A percentile compares a stretch with the other conserved stretches of the same genome.
Conservation (phyloP, 805 yeast species). For the Candida odintsovae region DNA sequence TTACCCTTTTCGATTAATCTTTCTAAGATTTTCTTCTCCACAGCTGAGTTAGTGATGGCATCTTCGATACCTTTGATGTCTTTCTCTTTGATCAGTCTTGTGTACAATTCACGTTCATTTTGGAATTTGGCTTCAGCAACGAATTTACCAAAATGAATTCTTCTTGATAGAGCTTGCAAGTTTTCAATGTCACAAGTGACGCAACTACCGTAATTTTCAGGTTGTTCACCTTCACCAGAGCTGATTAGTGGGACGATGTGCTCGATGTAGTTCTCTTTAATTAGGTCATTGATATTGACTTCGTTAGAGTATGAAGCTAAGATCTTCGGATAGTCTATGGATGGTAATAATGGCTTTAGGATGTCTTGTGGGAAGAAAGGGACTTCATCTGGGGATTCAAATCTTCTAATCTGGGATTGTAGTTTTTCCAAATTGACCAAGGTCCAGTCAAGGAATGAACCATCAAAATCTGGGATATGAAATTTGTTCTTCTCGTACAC, state of each 20-base stretch:
- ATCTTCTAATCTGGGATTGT: slow-evolving; percentile 81
- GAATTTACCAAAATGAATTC: slow-evolving; percentile 95
- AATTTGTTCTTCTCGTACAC: slow-evolving; percentile 60
- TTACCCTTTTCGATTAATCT: slow-evolving; percentile 77
- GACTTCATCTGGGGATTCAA: slow-evolving; percentile 89
- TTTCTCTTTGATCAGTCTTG: slow-evolving; percentile 52
- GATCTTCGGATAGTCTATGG: slow-evolving; percentile 70
- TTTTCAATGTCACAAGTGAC: slow-evolving; percentile 80
- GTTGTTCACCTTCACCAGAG: slow-evolving; percentile 63
- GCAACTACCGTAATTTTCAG: slow-evolving; percentile 84
- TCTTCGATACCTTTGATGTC: slow-evolving; percentile 71
- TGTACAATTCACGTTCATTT: slow-evolving; percentile 57
- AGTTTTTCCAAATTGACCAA: slow-evolving; percentile 66
- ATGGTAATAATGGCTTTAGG: slow-evolving; percentile 68
- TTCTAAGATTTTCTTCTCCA: slow-evolving; percentile 76
- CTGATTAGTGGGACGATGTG: slow-evolving; percentile 74
- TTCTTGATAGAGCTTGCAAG: slow-evolving; percentile 80
- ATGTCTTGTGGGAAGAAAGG: slow-evolving; percentile 77
- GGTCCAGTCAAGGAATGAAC: slow-evolving; percentile 85
- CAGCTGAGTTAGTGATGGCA: slow-evolving; percentile 81
- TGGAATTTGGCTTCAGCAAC: slow-evolving; percentile 94
- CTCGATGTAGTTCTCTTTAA: slow-evolving; percentile 60
- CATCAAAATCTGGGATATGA: slow-evolving; percentile 61
- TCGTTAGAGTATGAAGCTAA: slow-evolving; percentile 71
- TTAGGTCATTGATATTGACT: slow-evolving; percentile 67